phyloP scores from a whole-genome alignment of 805 yeast species.

The Schizosaccharomyces lindneri region DNA sequence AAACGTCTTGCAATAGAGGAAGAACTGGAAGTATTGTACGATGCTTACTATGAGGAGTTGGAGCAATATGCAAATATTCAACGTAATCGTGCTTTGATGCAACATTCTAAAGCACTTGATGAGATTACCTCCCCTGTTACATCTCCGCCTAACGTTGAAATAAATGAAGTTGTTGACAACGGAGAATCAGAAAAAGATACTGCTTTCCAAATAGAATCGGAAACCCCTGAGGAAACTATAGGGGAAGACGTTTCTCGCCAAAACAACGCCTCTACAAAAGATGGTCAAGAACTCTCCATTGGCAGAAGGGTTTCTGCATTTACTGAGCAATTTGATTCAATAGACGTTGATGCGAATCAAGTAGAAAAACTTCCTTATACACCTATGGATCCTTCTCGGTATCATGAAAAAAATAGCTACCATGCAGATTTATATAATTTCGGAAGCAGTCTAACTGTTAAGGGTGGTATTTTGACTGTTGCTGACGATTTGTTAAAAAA shows the following conservation, averaged over 20 bases:
- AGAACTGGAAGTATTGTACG: conserved; percentile 51
- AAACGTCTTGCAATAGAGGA: conserved; percentile 46
- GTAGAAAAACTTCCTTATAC: background rate
- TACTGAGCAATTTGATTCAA: no score
- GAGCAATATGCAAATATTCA: conserved; percentile 13
- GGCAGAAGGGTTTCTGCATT: no score
- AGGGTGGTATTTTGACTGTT: conserved; percentile 27
- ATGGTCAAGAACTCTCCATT: no score
- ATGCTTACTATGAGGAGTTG: conserved; percentile 34
- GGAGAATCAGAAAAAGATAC: no score
- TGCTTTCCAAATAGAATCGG: no score
- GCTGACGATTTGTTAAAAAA: conserved; percentile 60
- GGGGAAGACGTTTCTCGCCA: no score
- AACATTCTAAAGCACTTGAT: background rate
- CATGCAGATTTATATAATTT: conserved; percentile 11
- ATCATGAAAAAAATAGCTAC: background rate
- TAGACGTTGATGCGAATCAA: no score
- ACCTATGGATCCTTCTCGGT: background rate
- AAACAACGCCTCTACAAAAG: no score
- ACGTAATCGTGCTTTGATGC: conserved; percentile 6
- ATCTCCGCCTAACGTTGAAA: background rate
- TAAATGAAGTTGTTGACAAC: no score
- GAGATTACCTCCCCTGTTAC: background rate
- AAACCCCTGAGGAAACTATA: no score
- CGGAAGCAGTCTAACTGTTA: conserved; percentile 13